Conservation (phyloP, 2,329 filamentous ascomycete species). For the Phyllosticta ampelicida region DNA sequence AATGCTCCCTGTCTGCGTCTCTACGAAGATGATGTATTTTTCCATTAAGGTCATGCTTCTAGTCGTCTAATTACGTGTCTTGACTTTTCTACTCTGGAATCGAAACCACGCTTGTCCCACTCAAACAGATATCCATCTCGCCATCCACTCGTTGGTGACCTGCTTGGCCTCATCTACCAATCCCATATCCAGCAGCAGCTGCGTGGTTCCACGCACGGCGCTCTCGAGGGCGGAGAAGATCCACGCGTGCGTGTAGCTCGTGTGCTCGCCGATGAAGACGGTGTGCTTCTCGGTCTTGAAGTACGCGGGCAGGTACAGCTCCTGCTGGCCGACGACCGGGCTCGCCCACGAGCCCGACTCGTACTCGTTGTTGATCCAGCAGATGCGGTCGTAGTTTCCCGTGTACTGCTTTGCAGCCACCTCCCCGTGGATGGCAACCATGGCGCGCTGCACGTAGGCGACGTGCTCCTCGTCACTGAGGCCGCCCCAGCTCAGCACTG, state of each 20-base stretch:
- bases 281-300: slow-evolving; percentile 58
- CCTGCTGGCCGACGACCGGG: slow-evolving; percentile 54
- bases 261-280: slow-evolving; percentile 59
- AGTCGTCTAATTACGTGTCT: too few species aligned
- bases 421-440: slow-evolving; percentile 56
- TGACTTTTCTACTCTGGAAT: background rate
- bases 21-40: too few species aligned
- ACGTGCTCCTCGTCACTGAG: slow-evolving; percentile 51
- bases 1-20: too few species aligned
- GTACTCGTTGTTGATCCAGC: slow-evolving; percentile 54
- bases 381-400: slow-evolving; percentile 52
- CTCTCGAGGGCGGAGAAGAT: slow-evolving; percentile 57
- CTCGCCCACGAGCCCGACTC: slow-evolving; percentile 52
- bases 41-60: too few species aligned
- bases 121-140: slow-evolving; percentile 49
- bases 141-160: slow-evolving; percentile 56
- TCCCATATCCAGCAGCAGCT: slow-evolving; percentile 53
- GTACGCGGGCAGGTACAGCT: slow-evolving; percentile 61
- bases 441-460: slow-evolving; percentile 51
- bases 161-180: slow-evolving; percentile 60
- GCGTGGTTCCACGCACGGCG: slow-evolving; percentile 53
- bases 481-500: slow-evolving; percentile 36
- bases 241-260: slow-evolving; percentile 62
- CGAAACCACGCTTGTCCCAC: background rate
- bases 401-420: slow-evolving; percentile 52